Evolutionary conservation across 257 asterid genomes (phyloP), one percentile per base, ranked within the genome.

Genomic region (Solanum etuberosum): DNA sequence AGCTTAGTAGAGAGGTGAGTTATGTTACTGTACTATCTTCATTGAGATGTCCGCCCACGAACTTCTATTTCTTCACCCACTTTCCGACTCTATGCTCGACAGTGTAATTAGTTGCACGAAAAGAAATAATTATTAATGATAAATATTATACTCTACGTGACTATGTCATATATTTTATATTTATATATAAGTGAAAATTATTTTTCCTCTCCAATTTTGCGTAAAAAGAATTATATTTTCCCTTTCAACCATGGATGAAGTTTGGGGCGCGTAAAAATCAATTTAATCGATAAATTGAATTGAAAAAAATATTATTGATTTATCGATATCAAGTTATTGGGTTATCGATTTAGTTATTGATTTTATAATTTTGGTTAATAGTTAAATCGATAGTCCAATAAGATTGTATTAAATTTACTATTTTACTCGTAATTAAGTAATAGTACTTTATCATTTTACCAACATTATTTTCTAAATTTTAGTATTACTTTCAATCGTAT

Each of bases 51-150:
- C 94, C 98, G 98, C 95, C 98, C 86, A 31, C 83, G 48, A 83
- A 70, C 95, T 70, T 92, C 92, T 87, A 87, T 92, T 91, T 92
- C 94, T 92, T 86, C 98, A 90, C 95, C 95, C 92, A 85, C 91
- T 29, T 35, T 84, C 42, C 25, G 25, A 68, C 76, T 68, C 37
- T 59, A n/a, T 84, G 73, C 78, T 84, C 9, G 3, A 27, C 61
- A n/a, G 8, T 25, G 37, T 61, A 42, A 40, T 43, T 43, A 42
- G 63, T 43, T 27, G 35, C 84, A 78, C n/a, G 5, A 78, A 43
- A 27, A 54, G 65, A 54, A 20, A 57, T 8, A 57, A 57, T 20
- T 54, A 20, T 54, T 1, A 54, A 54, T 54, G 38, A 35, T 3
- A 35, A 35, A 35, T 35, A 35, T 35, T 35, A 35, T 35, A 35